A percentile compares a stretch with the other conserved stretches of the same genome.
Conservation (phyloP, 1,284 basidiomycete genomes). For the Cutaneotrichosporon cutaneum region DNA sequence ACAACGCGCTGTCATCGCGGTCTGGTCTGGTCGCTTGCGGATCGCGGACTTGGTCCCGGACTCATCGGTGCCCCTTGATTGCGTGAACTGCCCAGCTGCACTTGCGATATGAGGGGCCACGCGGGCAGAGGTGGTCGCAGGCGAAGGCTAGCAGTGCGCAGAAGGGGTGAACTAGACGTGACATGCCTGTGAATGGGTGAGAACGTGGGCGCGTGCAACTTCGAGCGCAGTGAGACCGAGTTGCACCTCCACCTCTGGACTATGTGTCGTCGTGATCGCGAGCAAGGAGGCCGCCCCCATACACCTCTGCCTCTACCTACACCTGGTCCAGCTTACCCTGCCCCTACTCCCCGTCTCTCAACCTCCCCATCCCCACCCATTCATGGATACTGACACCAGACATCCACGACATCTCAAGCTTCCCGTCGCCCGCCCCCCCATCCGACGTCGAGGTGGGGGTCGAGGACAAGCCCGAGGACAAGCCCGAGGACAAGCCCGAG, state of each 20-base stretch:
- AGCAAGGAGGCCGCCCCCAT: neutral
- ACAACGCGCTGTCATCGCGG: neutral
- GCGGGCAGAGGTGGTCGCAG: neutral
- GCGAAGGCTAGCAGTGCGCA: too few relatives aligned
- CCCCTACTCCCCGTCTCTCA: neutral
- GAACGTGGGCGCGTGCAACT: neutral
- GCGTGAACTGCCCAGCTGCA: neutral
- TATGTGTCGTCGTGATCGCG: neutral
- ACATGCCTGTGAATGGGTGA: neutral
- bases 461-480: neutral
- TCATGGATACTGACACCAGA: conserved; percentile 27
- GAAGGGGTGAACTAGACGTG: neutral
- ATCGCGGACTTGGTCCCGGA: neutral
- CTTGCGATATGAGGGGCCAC: neutral
- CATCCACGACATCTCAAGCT: conserved; percentile 35
- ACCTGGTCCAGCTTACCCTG: neutral
- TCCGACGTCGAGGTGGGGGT: conserved; percentile 22
- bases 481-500: neutral
- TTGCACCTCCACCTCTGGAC: neutral
- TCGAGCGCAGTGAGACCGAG: neutral
- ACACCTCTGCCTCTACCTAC: neutral
- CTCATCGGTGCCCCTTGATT: neutral
- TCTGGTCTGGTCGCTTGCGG: neutral
- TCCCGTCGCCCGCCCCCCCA: conserved; percentile 38
- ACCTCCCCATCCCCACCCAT: neutral